phyloP scores from a whole-genome alignment of 2,329 filamentous ascomycete species.

The Microsporum audouinii region DNA sequence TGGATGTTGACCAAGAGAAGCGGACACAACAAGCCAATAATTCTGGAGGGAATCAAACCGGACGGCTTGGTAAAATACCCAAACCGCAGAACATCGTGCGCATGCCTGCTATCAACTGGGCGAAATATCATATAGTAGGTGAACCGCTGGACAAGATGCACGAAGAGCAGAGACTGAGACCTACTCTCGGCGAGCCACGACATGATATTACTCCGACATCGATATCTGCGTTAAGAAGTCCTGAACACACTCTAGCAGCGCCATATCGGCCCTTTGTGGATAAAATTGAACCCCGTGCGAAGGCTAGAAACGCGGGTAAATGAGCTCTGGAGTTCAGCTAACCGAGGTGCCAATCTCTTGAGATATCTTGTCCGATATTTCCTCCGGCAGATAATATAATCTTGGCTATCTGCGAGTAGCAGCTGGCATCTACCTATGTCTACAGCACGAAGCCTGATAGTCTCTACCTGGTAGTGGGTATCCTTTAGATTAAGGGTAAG shows the following conservation, averaged over 20 bases:
- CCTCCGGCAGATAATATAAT: not conserved
- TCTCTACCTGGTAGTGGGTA: too few species aligned
- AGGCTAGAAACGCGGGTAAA: slow-evolving; percentile 23
- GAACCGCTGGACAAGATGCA: slow-evolving; percentile 75
- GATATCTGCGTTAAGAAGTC: slow-evolving; percentile 24
- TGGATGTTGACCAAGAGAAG: slow-evolving; percentile 10
- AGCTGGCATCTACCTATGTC: too few species aligned
- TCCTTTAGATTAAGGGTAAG: too few species aligned
- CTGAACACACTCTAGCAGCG: slow-evolving; percentile 44
- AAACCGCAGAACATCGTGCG: slow-evolving; percentile 71
- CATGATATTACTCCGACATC: slow-evolving; percentile 20
- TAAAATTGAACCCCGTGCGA: slow-evolving; percentile 31
- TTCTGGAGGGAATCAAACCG: slow-evolving; percentile 3
- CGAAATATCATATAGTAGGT: slow-evolving; percentile 82
- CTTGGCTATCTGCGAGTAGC: too few species aligned
- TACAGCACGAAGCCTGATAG: too few species aligned
- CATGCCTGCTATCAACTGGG: slow-evolving; percentile 86
- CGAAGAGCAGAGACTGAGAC: slow-evolving; percentile 60
- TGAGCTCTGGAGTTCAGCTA: slow-evolving; percentile 18
- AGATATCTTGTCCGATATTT: not conserved
- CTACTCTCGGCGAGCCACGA: slow-evolving; percentile 36
- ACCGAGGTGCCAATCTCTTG: not conserved
- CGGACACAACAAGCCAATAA: not conserved
- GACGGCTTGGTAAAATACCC: slow-evolving; percentile 54
- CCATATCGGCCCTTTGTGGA: slow-evolving; percentile 51